Base-by-base conservation (phyloP, 2,329 filamentous ascomycete genomes). In the Venturia oleaginea region DNA sequence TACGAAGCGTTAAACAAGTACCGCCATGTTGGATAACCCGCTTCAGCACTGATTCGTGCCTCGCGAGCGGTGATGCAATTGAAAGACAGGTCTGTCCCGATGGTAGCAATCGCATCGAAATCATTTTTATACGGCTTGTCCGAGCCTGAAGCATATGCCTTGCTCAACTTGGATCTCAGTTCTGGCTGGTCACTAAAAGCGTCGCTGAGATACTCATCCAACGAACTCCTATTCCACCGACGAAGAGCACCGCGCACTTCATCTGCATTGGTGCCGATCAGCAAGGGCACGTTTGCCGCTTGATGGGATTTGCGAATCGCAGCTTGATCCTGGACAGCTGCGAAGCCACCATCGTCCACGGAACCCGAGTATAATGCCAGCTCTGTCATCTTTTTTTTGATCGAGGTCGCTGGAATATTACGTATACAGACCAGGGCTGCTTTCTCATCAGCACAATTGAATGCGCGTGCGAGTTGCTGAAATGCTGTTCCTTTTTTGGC, bases 1-100 rank as follows among this genome's bases (percentile, higher is more conserved):
- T 75, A 75, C 4, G 69, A 67, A 48, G 72, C 72, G 63, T 75
- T 76, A 70, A 72, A 76, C 62, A 72, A 72, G 68, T 75, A 77
- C 27, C 74, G 68, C 73, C 73, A 76, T 27, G 68, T 67, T 3
- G 68, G 68, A 48, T 71, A 67, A 1, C 67, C 68, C 4, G 64
- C 27, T 7, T 37, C 13, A 6, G 62, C 19, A 24, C 62, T 63
- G 32, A 63, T 63, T 2, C 22, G 19, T 4, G 62, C 43, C 24
- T 63, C 62, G 27, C 48, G 62, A 1, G 62, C 22, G 30, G 62
- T 63, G 13, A 63, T 27, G 17, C 61, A 65, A 2, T 46, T 60
- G 32, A 42, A 65, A 10, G 40, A 24, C 32, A 51, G 19, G 32
- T 73, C 71, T 17, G 72, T 74, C 57, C 67, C 68, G 61, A 74